Base-by-base conservation (phyloP, 371 early-diverging fungal genomes). In the Mortierella sp. region DNA sequence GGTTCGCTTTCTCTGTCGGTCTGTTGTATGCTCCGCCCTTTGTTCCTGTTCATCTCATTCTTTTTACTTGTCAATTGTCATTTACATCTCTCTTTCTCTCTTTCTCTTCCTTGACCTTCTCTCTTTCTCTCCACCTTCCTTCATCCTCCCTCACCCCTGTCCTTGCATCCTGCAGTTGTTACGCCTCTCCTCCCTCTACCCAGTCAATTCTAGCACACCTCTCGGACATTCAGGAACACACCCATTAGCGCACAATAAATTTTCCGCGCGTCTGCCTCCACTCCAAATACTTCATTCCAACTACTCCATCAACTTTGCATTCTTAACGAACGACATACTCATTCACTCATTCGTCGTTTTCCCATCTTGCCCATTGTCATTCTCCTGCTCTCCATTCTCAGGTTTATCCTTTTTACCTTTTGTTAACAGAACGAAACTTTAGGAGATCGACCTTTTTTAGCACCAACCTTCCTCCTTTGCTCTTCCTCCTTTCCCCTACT, bases 1-100 rank as follows among this genome's bases (percentile, higher is more conserved):
- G 8, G 58, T 65, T 70, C 57, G 15, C 40, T 53, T 65, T 21
- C 55, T 65, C 55, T 15, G 53, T 28, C 65, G 3, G 19, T 48
- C 21, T 65, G 19, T 55, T 4, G 4, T 5, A 21, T 21, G 48
- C 60, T 28, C 28, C 10, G 21, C 10, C 55, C 10, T 19, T 11
- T 11, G 11, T 28, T 55, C 10, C 28, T 28, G 28, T 21, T n/a
- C 28, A 57, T 19, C 33, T 19, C 41, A 28, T 40, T 16, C 10
- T 16, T 52, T 52, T n/a, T 52, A 3, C 21, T 47, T 47, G 13
- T 47, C 16, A 13, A 47, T 47, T 47, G 47, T 47, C 47, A 47
- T 47, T 57, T 57, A 28, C 57, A 57, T 57, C 24, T n/a, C 16
- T 33, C 22, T 22, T 33, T 58, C 38, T 19, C 10, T 38, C 13